Percentiles rank a stretch among this genome's conserved stretches.
Conservation (phyloP, 352 stramenopile genomes). For the Phytophthora pistaciae region DNA sequence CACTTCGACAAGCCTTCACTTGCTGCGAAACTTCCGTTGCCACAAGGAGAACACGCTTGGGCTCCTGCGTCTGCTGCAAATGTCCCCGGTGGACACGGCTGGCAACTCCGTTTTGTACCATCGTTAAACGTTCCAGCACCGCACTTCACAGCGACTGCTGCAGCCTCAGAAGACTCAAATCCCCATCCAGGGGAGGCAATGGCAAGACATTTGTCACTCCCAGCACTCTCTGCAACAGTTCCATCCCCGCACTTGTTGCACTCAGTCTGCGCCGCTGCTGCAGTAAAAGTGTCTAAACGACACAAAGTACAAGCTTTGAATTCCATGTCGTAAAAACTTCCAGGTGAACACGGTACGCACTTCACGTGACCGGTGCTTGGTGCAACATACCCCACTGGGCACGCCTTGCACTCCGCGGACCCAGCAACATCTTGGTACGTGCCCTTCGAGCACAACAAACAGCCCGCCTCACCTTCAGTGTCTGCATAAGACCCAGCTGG, state of each 20-base stretch:
- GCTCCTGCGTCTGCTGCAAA: conserved; percentile 29
- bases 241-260: conserved; percentile 45
- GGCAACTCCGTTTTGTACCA: conserved; percentile 38
- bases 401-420: conserved; percentile 39
- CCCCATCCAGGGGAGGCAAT: conserved; percentile 31
- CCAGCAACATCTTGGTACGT: conserved; percentile 49
- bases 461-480: conserved; percentile 50
- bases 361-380: conserved; percentile 38
- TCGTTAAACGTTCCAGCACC: conserved; percentile 48
- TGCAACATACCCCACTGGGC: conserved; percentile 50
- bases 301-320: conserved; percentile 46
- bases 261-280: conserved; percentile 21
- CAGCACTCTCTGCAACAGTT: conserved; percentile 42
- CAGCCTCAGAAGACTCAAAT: conserved; percentile 6
- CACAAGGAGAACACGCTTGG: conserved; percentile 39
- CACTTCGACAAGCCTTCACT: conserved; percentile 35
- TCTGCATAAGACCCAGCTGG: conserved; percentile 43
- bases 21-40: conserved; percentile 44
- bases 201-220: conserved; percentile 32
- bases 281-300: conserved; percentile 43
- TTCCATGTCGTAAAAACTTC: conserved; percentile 47
- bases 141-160: conserved; percentile 30
- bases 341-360: conserved; percentile 49
- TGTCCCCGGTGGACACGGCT: conserved; percentile 38
- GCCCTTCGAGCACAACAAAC: conserved; percentile 50